Evolutionary conservation across 2,329 filamentous ascomycete species (phyloP).

Genomic region (Lasiodiplodia sp.): DNA sequence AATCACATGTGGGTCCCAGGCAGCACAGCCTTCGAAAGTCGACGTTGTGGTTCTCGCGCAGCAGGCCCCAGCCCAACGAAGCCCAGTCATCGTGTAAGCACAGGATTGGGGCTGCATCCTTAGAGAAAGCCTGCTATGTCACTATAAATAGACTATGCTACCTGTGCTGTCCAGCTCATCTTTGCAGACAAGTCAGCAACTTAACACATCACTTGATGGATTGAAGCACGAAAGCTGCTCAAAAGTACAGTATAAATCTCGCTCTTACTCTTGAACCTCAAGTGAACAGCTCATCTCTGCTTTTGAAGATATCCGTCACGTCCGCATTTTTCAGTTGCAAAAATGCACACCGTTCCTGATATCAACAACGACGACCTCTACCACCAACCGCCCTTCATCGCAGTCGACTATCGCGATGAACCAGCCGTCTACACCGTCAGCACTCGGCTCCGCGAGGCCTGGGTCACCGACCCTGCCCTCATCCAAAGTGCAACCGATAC

Average conservation of each 20-base stretch:
- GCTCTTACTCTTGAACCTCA: background rate
- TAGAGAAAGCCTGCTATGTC: background rate
- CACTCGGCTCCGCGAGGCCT: conserved; percentile 13
- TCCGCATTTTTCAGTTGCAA: background rate
- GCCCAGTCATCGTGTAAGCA: background rate
- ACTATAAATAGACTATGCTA: background rate
- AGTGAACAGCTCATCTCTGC: background rate
- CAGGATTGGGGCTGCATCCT: background rate
- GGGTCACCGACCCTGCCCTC: background rate
- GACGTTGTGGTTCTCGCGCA: background rate
- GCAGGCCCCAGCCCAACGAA: background rate
- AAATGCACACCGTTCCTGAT: background rate
- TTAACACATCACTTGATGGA: background rate
- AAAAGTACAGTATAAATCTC: background rate
- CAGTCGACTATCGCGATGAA: conserved; percentile 8
- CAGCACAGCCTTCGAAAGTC: background rate
- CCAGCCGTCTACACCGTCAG: conserved; percentile 6
- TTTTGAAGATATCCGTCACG: background rate
- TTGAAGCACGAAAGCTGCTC: background rate
- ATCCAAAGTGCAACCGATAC: background rate
- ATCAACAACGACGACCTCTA: no score
- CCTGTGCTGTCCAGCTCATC: background rate
- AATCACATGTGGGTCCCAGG: background rate
- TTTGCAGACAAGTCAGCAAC: background rate
- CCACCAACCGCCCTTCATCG: background rate